Conservation (phyloP, 1,284 basidiomycete genomes). For the Malassezia japonica region DNA sequence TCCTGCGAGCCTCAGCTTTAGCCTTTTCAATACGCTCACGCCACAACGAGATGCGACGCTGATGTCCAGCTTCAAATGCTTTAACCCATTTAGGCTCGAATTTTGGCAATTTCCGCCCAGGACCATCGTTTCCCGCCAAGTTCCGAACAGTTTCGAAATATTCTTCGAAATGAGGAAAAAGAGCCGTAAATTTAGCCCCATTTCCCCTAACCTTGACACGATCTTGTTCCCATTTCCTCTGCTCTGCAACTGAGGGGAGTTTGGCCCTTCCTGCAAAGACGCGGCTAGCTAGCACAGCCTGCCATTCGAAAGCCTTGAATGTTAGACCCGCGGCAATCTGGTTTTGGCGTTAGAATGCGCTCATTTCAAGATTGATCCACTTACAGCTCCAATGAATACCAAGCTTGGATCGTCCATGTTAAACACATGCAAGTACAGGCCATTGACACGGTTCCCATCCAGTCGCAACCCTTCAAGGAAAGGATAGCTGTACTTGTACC, state of each 20-base stretch:
- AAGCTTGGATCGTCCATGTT: not conserved
- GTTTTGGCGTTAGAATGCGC: too few relatives aligned
- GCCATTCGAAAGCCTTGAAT: conserved; percentile 8
- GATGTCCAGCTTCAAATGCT: not conserved
- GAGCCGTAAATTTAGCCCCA: not conserved
- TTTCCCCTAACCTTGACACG: not conserved
- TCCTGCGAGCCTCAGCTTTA: too few relatives aligned
- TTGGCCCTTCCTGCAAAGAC: not conserved
- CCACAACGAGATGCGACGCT: too few relatives aligned
- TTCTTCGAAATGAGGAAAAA: not conserved
- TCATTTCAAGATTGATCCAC: too few relatives aligned
- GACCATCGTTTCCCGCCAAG: not conserved
- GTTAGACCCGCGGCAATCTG: conserved; percentile 1
- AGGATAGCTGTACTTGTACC: not conserved
- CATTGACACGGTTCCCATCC: not conserved
- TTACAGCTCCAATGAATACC: not conserved
- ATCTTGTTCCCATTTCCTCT: not conserved
- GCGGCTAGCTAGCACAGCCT: conserved; percentile 1
- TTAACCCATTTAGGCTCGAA: not conserved
- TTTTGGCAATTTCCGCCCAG: not conserved
- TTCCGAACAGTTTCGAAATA: not conserved
- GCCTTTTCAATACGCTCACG: too few relatives aligned
- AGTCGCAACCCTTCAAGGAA: not conserved
- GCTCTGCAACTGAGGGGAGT: not conserved
- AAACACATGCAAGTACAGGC: conserved; percentile 1